These are phyloP conservation scores for Stylonectria norvegica DNA, from an alignment of 2,329 filamentous ascomycete genomes.

Conservation along the genomic window DNA sequence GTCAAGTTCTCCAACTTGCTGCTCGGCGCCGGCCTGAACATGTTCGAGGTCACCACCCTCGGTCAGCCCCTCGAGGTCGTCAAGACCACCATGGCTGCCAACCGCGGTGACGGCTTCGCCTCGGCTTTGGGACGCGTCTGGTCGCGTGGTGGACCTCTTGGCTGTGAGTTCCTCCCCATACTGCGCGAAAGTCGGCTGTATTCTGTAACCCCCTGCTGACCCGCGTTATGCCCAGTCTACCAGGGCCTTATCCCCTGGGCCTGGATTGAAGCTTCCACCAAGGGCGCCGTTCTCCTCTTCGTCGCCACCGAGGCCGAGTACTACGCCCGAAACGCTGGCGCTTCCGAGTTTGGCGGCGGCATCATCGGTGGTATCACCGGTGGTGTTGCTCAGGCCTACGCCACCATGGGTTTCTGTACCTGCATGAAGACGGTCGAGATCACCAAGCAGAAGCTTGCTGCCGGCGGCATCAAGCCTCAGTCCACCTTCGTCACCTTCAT, in stretches of 20 bases:
- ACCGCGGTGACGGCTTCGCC: slow-evolving; percentile 83
- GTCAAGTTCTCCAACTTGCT: slow-evolving; percentile 99
- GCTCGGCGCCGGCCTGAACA: slow-evolving; percentile 87
- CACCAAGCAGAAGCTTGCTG: slow-evolving; percentile 93
- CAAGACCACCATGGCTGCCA: slow-evolving; percentile 99
- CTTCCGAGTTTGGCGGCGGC: slow-evolving; percentile 80
- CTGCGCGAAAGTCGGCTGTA: too few species aligned
- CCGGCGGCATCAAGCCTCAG: slow-evolving; percentile 76
- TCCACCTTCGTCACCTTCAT: slow-evolving; percentile 94
- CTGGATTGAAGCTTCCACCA: slow-evolving; percentile 99
- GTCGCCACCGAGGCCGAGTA: slow-evolving; percentile 98
- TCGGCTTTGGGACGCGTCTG: slow-evolving; percentile 83
- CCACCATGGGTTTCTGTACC: slow-evolving; percentile 99
- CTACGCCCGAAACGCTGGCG: slow-evolving; percentile 80
- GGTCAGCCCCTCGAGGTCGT: slow-evolving; percentile 89
- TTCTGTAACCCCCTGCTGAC: slow-evolving; percentile 22
- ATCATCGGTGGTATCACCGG: slow-evolving; percentile 90
- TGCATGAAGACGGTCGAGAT: slow-evolving; percentile 99
- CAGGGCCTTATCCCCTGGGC: slow-evolving; percentile 99
- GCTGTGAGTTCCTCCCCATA: slow-evolving; percentile 69
- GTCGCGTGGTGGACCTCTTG: slow-evolving; percentile 86
- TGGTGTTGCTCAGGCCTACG: slow-evolving; percentile 96
- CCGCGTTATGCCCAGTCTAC: slow-evolving; percentile 65
- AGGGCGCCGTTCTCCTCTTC: slow-evolving; percentile 97
- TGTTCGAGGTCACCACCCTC: slow-evolving; percentile 78